A percentile compares a stretch with the other conserved stretches of the same genome.
phyloP scores from a whole-genome alignment of 768 basidiomycete genomes.

The Scleroderma citrinum region DNA sequence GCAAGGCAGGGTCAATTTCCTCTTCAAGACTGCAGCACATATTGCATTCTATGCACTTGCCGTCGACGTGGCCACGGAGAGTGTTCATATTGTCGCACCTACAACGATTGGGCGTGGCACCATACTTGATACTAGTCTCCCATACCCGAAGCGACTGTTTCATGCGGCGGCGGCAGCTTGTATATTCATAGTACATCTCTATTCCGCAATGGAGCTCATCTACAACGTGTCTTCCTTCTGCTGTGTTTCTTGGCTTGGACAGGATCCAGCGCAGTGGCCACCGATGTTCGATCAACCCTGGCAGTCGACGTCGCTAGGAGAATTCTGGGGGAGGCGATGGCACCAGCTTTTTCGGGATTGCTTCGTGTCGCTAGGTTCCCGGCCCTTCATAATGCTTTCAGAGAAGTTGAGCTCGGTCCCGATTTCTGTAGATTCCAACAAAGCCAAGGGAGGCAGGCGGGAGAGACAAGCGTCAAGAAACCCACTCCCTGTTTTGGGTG shows the following conservation, averaged over 20 bases:
- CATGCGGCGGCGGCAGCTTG: conserved; percentile 29
- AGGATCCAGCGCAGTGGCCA: conserved; percentile 28
- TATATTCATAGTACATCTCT: conserved; percentile 39
- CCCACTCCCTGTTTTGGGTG: no score
- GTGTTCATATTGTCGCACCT: no score
- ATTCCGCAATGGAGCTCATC: conserved; percentile 36
- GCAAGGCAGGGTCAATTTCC: conserved; percentile 33
- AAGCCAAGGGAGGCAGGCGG: no score
- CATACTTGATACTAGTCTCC: no score
- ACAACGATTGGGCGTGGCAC: no score
- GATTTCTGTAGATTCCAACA: no score
- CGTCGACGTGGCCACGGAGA: not conserved
- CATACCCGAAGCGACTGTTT: no score
- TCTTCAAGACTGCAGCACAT: conserved; percentile 16
- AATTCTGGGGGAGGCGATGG: conserved; percentile 37
- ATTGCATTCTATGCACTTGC: conserved; percentile 33
- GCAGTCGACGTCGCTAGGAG: conserved; percentile 28
- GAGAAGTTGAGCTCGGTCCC: no score
- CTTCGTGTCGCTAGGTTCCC: conserved; percentile 15
- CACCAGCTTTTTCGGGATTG: conserved; percentile 30
- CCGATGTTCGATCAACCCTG: conserved; percentile 30
- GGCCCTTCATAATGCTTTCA: no score
- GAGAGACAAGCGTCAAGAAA: no score
- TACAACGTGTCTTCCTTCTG: conserved; percentile 19
- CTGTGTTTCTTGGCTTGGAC: conserved; percentile 21